Evolutionary conservation across 148 eudicot species (phyloP).

Genomic region (Linanthus parryae): DNA sequence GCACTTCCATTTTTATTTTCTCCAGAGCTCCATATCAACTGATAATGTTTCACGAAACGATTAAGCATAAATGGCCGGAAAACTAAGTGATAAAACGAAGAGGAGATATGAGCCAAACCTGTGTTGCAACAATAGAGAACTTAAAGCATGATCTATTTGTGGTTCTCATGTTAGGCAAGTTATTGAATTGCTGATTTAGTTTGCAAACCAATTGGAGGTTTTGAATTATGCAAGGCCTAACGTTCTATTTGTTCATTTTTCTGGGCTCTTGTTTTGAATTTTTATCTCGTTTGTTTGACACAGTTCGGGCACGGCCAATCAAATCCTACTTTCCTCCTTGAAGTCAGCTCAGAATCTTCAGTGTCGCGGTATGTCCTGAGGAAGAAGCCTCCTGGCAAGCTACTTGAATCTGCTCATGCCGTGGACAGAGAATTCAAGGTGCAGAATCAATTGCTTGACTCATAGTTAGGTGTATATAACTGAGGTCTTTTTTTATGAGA

Average conservation of each 20-base stretch:
- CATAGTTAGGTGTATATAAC: neutral
- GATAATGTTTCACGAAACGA: too few species aligned
- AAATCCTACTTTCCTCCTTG: conserved; percentile 81
- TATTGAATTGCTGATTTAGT: conserved; percentile 1
- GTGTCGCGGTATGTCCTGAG: conserved; percentile 68
- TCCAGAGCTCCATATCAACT: too few species aligned
- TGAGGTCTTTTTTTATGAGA: neutral
- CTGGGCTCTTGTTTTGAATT: conserved; percentile 8
- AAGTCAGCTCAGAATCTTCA: conserved; percentile 37
- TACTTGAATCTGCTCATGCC: conserved; percentile 94
- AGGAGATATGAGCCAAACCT: too few species aligned
- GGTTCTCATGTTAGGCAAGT: too few species aligned
- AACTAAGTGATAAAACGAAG: too few species aligned
- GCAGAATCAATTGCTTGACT: neutral
- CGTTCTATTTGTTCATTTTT: neutral
- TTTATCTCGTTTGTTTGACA: conserved; percentile 1
- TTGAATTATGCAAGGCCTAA: neutral
- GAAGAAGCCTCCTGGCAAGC: conserved; percentile 80
- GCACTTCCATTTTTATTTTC: too few species aligned
- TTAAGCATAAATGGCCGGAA: too few species aligned
- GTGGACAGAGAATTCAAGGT: conserved; percentile 96
- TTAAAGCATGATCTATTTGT: too few species aligned
- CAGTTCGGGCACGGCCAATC: conserved; percentile 99
- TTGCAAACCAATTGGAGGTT: neutral
- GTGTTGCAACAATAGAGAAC: too few species aligned